These are phyloP conservation scores for Talaromyces sp. DNA, from an alignment of 2,329 filamentous ascomycete genomes.

Conservation along the genomic window DNA sequence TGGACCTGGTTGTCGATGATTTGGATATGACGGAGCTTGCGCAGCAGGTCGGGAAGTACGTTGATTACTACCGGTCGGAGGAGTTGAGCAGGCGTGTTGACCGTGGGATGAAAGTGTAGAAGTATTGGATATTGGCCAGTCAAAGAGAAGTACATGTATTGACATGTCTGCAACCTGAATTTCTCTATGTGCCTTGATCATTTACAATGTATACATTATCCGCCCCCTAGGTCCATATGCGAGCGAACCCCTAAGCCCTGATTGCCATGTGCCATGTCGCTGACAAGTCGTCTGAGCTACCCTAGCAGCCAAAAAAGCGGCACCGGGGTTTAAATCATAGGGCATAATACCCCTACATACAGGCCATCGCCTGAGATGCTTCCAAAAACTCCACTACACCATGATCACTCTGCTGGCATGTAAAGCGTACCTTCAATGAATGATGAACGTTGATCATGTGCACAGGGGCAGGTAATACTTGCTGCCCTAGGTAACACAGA, in stretches of 20 bases:
- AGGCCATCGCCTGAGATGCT: not conserved
- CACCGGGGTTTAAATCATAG: not conserved
- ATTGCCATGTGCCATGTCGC: not conserved
- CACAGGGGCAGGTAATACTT: not conserved
- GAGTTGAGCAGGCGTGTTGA: not conserved
- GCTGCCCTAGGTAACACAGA: not conserved
- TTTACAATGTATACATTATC: not conserved
- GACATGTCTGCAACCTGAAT: not conserved
- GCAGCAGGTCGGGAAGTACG: not conserved
- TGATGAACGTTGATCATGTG: slow-evolving; percentile 1
- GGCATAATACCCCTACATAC: not conserved
- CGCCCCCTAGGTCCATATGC: not conserved
- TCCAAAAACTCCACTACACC: not conserved
- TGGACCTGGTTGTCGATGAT: not conserved
- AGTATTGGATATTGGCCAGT: not conserved
- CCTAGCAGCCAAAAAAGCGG: not conserved
- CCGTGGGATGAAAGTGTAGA: not conserved
- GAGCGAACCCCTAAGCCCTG: not conserved
- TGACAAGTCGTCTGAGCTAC: not conserved
- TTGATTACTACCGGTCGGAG: not conserved
- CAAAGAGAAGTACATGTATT: not conserved
- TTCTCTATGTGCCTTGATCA: not conserved
- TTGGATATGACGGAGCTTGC: not conserved
- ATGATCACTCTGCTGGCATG: not conserved
- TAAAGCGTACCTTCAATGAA: not conserved